These are phyloP conservation scores for Daldinia bambusicola DNA, from an alignment of 495 filamentous ascomycete species.

Conservation along the genomic window DNA sequence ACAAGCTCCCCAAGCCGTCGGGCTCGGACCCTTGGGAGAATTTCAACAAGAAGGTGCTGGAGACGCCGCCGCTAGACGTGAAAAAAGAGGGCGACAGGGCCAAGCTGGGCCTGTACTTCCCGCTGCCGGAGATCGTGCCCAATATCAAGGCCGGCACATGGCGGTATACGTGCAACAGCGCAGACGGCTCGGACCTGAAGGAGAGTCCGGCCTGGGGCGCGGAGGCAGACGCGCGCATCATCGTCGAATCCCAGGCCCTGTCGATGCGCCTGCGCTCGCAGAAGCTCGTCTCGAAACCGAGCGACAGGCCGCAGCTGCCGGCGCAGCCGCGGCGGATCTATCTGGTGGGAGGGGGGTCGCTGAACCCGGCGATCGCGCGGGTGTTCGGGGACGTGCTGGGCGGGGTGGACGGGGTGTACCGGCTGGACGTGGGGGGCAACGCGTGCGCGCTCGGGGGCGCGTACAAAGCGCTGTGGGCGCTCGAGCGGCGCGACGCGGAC, in stretches of 20 bases:
- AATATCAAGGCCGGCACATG: conserved; percentile 85
- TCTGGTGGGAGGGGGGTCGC: conserved; percentile 89
- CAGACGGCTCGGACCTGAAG: conserved; percentile 61
- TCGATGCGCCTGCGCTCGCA: conserved; percentile 86
- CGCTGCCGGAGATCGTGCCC: conserved; percentile 93
- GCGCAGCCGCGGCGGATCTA: conserved; percentile 90
- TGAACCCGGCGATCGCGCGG: conserved; percentile 85
- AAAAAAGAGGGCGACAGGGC: conserved; percentile 63
- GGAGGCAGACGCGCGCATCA: conserved; percentile 79
- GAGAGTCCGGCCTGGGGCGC: conserved; percentile 51
- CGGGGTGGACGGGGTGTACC: conserved; percentile 86
- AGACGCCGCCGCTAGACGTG: conserved; percentile 74
- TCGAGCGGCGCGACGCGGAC: conserved; percentile 65
- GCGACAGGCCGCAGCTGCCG: conserved; percentile 64
- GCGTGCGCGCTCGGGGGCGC: conserved; percentile 94
- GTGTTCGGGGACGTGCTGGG: conserved; percentile 88
- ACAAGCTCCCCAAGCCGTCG: conserved; percentile 63
- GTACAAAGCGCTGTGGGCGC: conserved; percentile 96
- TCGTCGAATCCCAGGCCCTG: conserved; percentile 93
- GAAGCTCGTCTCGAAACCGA: conserved; percentile 70
- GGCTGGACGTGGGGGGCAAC: conserved; percentile 93
- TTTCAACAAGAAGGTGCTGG: conserved; percentile 77
- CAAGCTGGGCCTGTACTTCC: conserved; percentile 92
- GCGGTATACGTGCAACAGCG: conserved; percentile 74
- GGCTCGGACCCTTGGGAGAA: conserved; percentile 70